phyloP scores from a whole-genome alignment of 495 filamentous ascomycete genomes.

The Cercophora newfieldiana region DNA sequence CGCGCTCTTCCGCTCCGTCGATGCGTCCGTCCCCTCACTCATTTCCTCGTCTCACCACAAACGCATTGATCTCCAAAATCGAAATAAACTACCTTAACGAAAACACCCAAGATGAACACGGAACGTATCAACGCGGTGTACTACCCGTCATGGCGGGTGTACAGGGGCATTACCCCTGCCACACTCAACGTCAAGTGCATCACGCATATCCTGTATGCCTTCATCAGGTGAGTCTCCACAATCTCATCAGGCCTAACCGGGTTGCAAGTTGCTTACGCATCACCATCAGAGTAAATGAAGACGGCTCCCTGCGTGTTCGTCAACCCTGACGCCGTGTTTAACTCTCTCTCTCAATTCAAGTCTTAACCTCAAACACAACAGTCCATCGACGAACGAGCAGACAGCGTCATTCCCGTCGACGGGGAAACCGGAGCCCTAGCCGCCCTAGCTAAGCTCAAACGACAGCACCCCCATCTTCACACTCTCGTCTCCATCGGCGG shows the following conservation, averaged over 20 bases:
- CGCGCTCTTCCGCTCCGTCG: too few relatives aligned
- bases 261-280: too few relatives aligned
- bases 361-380: not conserved
- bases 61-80: not conserved
- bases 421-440: not conserved
- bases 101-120: not conserved
- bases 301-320: not conserved
- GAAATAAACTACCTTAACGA: not conserved
- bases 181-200: not conserved
- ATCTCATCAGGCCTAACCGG: too few relatives aligned
- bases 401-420: not conserved
- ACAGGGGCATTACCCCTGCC: not conserved
- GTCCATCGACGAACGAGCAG: not conserved
- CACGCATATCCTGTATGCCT: not conserved
- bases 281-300: not conserved
- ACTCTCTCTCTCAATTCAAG: not conserved
- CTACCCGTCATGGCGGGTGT: not conserved
- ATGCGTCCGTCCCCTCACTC: too few relatives aligned
- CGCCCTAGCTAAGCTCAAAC: not conserved
- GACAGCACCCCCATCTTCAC: not conserved
- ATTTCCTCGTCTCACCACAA: too few relatives aligned
- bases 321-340: too few relatives aligned
- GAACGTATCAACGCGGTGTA: not conserved
- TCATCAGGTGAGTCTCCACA: not conserved
- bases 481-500: not conserved